Conservation (phyloP, 2,329 filamentous ascomycete genomes). For the Coleophoma eucalyptorum region DNA sequence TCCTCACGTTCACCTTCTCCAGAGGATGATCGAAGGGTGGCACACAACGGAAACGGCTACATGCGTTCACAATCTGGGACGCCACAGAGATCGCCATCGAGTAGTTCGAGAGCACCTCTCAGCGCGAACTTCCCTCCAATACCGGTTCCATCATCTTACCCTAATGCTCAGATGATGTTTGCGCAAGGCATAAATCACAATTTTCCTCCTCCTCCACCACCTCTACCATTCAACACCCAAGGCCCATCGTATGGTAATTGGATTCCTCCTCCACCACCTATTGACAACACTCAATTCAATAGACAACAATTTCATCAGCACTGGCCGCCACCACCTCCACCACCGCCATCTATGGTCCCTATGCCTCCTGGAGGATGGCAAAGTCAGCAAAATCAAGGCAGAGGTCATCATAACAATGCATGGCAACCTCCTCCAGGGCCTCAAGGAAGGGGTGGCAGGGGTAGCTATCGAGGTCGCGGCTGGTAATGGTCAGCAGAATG, state of each 20-base stretch:
- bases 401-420: conserved; percentile 17
- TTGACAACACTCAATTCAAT: conserved; percentile 16
- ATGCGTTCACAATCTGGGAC: conserved; percentile 13
- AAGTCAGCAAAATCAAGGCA: conserved; percentile 7
- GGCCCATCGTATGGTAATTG: conserved; percentile 11
- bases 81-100: background rate
- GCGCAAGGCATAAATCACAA: background rate
- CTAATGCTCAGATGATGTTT: conserved; percentile 2
- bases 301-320: conserved; percentile 8
- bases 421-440: background rate
- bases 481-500: conserved; percentile 9
- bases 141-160: conserved; percentile 6
- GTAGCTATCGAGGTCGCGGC: conserved; percentile 21
- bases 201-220: conserved; percentile 5
- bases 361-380: conserved; percentile 21
- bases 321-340: conserved; percentile 15
- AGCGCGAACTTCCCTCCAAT: background rate
- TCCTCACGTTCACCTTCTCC: conserved; percentile 24
- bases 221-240: conserved; percentile 14
- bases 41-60: conserved; percentile 1
- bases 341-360: conserved; percentile 11
- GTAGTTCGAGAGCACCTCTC: background rate
- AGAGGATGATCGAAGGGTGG: conserved; percentile 5
- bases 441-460: conserved; percentile 18
- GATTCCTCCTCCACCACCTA: conserved; percentile 15